phyloP scores from a whole-genome alignment of 208 protist species.

The Acanthamoeba sp. region DNA sequence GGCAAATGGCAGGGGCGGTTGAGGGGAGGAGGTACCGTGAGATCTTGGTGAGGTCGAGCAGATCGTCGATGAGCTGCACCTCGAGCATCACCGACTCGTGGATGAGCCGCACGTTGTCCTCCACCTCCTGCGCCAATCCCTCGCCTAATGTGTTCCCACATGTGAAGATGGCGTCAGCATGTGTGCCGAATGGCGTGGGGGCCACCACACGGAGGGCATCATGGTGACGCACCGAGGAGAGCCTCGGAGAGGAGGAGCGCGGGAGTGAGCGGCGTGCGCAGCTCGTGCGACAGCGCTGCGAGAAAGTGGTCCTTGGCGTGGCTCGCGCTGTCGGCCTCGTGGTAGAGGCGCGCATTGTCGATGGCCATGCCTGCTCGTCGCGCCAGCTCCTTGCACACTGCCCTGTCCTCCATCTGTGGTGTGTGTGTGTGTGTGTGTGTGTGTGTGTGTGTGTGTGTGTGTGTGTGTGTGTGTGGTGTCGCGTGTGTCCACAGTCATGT shows the following conservation, averaged over 20 bases:
- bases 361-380: not conserved
- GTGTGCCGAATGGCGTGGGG: too few relatives aligned
- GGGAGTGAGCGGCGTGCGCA: conserved; percentile 44
- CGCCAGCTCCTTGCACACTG: not conserved
- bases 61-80: conserved; percentile 50
- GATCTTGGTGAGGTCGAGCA: conserved; percentile 60
- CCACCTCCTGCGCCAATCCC: not conserved
- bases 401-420: not conserved
- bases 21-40: not conserved
- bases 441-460: too few relatives aligned
- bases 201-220: too few relatives aligned
- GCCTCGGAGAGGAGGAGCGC: conserved; percentile 8
- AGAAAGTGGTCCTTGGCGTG: conserved; percentile 53
- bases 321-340: conserved; percentile 10
- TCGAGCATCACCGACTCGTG: conserved; percentile 26
- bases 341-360: conserved; percentile 10
- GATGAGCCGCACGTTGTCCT: conserved; percentile 19
- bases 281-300: conserved; percentile 45
- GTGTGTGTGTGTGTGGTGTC: too few relatives aligned
- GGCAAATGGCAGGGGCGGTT: too few relatives aligned
- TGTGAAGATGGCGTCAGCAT: too few relatives aligned
- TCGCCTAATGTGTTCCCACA: not conserved
- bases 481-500: too few relatives aligned
- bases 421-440: too few relatives aligned
- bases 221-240: not conserved